phyloP scores from a whole-genome alignment of 192 early-diverging fungal genomes.

The Umbelopsis vinacea region DNA sequence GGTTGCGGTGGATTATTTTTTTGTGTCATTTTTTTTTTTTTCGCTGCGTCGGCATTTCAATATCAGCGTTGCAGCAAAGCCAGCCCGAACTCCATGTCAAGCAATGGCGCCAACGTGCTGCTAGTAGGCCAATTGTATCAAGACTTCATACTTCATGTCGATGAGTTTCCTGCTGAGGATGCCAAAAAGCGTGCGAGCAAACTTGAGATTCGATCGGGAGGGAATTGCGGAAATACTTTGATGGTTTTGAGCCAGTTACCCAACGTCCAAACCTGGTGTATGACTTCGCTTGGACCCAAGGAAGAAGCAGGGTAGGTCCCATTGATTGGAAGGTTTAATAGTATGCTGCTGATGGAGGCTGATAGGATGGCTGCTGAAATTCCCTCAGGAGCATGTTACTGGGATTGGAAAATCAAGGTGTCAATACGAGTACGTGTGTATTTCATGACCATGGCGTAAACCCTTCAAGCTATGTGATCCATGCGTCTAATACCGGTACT shows the following conservation, averaged over 20 bases:
- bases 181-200: constrained; percentile 58
- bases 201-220: constrained; percentile 68
- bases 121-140: constrained; percentile 61
- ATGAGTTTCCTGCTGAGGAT: constrained; percentile 62
- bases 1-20: neutral
- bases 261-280: constrained; percentile 42
- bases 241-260: constrained; percentile 60
- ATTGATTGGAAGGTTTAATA: neutral
- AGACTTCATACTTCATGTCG: constrained; percentile 67
- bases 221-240: constrained; percentile 64
- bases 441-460: constrained; percentile 37
- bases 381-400: neutral
- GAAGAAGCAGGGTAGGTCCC: constrained; percentile 48
- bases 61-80: neutral
- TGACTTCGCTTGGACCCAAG: constrained; percentile 55
- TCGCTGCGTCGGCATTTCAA: constrained; percentile 4
- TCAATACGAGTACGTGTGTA: constrained; percentile 51
- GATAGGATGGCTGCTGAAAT: too few relatives aligned
- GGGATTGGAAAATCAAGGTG: constrained; percentile 41
- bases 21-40: constrained; percentile 18
- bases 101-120: constrained; percentile 31
- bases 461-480: constrained; percentile 60
- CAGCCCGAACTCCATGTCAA: neutral
- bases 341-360: too few relatives aligned
- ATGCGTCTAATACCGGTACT: constrained; percentile 50